These are phyloP conservation scores for Ustilago tritici DNA, from an alignment of 1,284 basidiomycete species.

Conservation along the genomic window DNA sequence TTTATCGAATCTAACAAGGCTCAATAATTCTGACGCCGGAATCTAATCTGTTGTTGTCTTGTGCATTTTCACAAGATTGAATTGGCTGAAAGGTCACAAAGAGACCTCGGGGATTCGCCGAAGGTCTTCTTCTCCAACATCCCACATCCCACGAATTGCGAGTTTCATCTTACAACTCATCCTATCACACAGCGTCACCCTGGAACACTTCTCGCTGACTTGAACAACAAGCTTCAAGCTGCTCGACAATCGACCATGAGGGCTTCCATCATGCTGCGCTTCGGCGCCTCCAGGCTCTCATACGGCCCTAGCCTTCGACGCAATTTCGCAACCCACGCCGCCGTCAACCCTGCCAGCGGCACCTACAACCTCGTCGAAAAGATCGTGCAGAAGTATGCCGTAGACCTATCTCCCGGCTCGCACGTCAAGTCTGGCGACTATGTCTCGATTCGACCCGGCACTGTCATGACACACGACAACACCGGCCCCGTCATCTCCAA, in stretches of 20 bases:
- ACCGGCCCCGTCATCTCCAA: conserved; percentile 93
- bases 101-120: conserved; percentile 29
- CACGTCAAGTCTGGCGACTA: conserved; percentile 92
- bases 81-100: not conserved
- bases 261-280: conserved; percentile 39
- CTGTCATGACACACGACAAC: conserved; percentile 84
- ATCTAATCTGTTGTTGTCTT: conserved; percentile 4
- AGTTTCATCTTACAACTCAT: not conserved
- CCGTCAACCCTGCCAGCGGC: conserved; percentile 35
- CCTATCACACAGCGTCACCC: not conserved
- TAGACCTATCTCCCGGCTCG: conserved; percentile 78
- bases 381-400: conserved; percentile 95
- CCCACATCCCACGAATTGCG: not conserved
- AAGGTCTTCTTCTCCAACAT: conserved; percentile 12
- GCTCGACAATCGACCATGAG: conserved; percentile 22
- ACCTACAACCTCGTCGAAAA: conserved; percentile 82
- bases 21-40: conserved; percentile 8
- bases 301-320: conserved; percentile 20
- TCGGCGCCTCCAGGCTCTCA: conserved; percentile 26
- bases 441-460: conserved; percentile 96
- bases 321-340: conserved; percentile 42
- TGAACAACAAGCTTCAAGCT: not conserved
- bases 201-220: not conserved
- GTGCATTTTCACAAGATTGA: conserved; percentile 9
- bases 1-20: not conserved